phyloP scores from a whole-genome alignment of 225 moss, liverwort and hornwort genomes.

The Asterella californica region DNA sequence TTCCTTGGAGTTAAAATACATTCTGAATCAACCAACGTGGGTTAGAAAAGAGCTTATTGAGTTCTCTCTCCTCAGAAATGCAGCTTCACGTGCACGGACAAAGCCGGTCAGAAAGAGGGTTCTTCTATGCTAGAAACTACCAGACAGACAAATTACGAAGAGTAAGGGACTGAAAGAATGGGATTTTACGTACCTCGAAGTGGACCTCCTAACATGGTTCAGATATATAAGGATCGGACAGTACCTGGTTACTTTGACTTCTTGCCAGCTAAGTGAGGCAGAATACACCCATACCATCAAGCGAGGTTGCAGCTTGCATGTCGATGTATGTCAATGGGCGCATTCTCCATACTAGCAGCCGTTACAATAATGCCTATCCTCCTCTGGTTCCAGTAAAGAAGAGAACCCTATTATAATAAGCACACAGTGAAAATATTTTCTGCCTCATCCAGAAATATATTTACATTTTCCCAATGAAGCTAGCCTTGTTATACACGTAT shows the following conservation, averaged over 20 bases:
- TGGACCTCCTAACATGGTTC: not conserved
- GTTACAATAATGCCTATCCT: not conserved
- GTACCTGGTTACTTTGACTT: no score
- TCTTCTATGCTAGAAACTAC: no score
- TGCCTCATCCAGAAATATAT: no score
- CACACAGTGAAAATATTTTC: no score
- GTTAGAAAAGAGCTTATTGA: not conserved
- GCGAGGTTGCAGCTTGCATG: no score
- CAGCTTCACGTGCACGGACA: not conserved
- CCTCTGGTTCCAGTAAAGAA: no score
- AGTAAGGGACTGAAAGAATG: not conserved
- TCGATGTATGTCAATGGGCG: no score
- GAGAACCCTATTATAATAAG: no score
- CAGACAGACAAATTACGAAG: not conserved
- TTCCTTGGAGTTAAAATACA: not conserved
- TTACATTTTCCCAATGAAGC: no score
- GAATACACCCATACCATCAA: no score
- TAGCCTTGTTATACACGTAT: not conserved
- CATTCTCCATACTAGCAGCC: not conserved
- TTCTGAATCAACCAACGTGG: not conserved
- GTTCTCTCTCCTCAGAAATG: not conserved
- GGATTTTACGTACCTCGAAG: not conserved
- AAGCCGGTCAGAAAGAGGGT: not conserved
- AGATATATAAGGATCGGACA: no score
- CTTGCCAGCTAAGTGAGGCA: no score